Percentiles rank a stretch among this genome's conserved stretches.
Conservation (phyloP, 2,329 filamentous ascomycete genomes). For the Fusarium buharicum region DNA sequence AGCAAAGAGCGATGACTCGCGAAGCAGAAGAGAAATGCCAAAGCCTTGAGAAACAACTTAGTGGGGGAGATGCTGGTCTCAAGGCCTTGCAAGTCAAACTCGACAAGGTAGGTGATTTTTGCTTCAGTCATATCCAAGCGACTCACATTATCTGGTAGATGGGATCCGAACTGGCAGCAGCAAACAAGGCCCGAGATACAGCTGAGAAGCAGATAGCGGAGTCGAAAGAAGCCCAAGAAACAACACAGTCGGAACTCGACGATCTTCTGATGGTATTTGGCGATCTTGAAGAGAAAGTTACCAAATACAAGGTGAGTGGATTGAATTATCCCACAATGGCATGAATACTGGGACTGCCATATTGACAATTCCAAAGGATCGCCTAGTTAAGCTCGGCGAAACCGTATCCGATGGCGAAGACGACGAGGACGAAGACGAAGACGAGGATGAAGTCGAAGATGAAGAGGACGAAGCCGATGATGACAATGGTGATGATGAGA, state of each 20-base stretch:
- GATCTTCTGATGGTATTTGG: conserved; percentile 84
- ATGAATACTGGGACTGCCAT: neutral
- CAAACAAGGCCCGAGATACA: conserved; percentile 70
- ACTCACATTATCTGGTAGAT: conserved; percentile 42
- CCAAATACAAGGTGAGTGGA: conserved; percentile 74
- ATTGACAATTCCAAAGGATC: conserved; percentile 55
- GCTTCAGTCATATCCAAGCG: conserved; percentile 42
- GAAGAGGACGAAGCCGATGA: conserved; percentile 36
- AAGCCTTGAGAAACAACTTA: conserved; percentile 45
- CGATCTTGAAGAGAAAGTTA: conserved; percentile 80
- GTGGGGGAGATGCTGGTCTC: conserved; percentile 29
- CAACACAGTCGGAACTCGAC: conserved; percentile 78
- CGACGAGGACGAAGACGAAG: conserved; percentile 67
- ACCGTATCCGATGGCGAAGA: conserved; percentile 81
- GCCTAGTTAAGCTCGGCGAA: conserved; percentile 73
- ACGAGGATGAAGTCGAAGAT: conserved; percentile 48
- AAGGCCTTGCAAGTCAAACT: conserved; percentile 41
- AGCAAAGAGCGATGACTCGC: conserved; percentile 38
- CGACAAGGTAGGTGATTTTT: conserved; percentile 40
- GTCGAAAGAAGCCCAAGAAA: conserved; percentile 70
- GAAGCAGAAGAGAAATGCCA: conserved; percentile 40
- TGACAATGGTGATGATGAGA: conserved; percentile 12
- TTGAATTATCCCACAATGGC: neutral
- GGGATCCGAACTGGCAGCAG: conserved; percentile 52
- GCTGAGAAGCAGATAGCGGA: conserved; percentile 49